phyloP scores from a whole-genome alignment of 768 basidiomycete species.

The Termitomyces titanicus region DNA sequence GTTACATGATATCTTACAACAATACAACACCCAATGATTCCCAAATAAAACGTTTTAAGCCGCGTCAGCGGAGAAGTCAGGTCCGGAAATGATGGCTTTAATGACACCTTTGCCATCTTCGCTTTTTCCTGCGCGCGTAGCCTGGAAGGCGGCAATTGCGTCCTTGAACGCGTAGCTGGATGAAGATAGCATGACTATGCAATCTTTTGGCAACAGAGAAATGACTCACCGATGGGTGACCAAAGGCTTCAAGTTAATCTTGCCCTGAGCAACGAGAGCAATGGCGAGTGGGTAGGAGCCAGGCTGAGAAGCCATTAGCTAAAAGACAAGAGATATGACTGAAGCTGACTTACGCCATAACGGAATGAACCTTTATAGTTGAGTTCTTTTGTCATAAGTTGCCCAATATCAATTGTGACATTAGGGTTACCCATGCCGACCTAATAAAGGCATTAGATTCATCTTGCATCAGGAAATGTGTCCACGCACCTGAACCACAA shows the following conservation, averaged over 20 bases:
- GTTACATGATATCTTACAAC: slow-evolving; percentile 8
- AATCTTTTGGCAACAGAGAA: background rate
- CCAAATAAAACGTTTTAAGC: slow-evolving; percentile 8
- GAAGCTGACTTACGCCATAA: slow-evolving; percentile 54
- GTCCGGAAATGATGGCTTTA: slow-evolving; percentile 86
- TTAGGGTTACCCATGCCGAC: slow-evolving; percentile 87
- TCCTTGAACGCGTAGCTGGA: slow-evolving; percentile 76
- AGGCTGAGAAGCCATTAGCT: slow-evolving; percentile 39
- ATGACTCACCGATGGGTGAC: slow-evolving; percentile 78
- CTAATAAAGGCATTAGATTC: slow-evolving; percentile 27
- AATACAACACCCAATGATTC: slow-evolving; percentile 1
- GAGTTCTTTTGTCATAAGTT: slow-evolving; percentile 74
- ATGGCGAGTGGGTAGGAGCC: slow-evolving; percentile 87
- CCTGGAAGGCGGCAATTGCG: slow-evolving; percentile 76
- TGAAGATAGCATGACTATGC: background rate
- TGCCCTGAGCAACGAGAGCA: slow-evolving; percentile 75
- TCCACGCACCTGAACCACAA: slow-evolving; percentile 56
- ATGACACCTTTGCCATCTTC: slow-evolving; percentile 85
- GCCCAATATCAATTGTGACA: slow-evolving; percentile 67
- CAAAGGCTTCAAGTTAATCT: slow-evolving; percentile 82
- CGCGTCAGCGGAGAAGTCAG: slow-evolving; percentile 48
- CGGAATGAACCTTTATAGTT: slow-evolving; percentile 90
- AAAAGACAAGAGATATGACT: background rate
- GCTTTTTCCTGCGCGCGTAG: slow-evolving; percentile 77
- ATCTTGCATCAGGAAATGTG: background rate